Percentiles rank a stretch among this genome's conserved stretches.
Conservation (phyloP, 2,329 filamentous ascomycete genomes). For the Cladosporium velox region DNA sequence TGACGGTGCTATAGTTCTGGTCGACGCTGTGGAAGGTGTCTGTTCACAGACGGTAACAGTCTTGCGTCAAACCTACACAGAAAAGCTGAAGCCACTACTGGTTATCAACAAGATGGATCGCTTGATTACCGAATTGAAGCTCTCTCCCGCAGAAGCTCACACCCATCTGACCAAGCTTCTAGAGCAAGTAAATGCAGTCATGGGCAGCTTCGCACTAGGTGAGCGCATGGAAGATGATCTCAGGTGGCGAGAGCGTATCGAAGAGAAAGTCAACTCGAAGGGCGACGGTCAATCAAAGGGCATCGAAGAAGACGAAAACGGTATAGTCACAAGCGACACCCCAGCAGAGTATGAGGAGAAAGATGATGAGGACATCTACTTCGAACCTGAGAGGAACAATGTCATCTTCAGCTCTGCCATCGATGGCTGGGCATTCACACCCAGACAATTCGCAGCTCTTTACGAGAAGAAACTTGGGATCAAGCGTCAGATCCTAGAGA, state of each 20-base stretch:
- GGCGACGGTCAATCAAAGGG: constrained; percentile 50
- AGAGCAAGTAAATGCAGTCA: constrained; percentile 94
- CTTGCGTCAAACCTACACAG: constrained; percentile 88
- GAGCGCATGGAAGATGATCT: constrained; percentile 98
- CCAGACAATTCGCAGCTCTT: constrained; percentile 86
- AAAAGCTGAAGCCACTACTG: constrained; percentile 90
- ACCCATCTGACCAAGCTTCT: constrained; percentile 84
- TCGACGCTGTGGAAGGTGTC: constrained; percentile 96
- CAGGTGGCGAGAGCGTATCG: constrained; percentile 91
- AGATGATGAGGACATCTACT: constrained; percentile 96
- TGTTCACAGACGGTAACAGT: constrained; percentile 99
- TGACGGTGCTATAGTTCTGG: constrained; percentile 89
- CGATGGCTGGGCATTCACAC: constrained; percentile 98
- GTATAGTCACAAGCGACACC: constrained; percentile 49
- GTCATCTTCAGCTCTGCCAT: constrained; percentile 98
- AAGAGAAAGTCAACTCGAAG: constrained; percentile 76
- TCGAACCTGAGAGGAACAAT: constrained; percentile 96
- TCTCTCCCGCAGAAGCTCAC: constrained; percentile 88
- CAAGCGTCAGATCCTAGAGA: constrained; percentile 83
- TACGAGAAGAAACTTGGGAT: constrained; percentile 98
- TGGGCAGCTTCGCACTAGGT: constrained; percentile 96
- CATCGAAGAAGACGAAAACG: constrained; percentile 58
- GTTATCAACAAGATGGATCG: constrained; percentile 99
- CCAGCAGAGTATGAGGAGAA: constrained; percentile 75
- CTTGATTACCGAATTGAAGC: constrained; percentile 88